Evolutionary conservation across 2,329 filamentous ascomycete species (phyloP).

Genomic region (Ilyonectria mors-panacis): DNA sequence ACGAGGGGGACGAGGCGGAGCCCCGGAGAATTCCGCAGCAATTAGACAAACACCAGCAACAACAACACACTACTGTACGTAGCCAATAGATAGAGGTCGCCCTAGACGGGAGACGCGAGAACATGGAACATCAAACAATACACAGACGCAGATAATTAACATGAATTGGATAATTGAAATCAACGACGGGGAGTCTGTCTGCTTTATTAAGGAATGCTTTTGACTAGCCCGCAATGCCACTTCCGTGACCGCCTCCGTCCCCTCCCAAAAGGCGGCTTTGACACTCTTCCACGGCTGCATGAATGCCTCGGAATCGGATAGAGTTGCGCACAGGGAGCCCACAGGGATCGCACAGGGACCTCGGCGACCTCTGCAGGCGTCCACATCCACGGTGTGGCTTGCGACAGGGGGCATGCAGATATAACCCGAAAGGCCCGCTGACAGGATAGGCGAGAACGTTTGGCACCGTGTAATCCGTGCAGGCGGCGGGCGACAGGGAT

Average conservation of each 20-base stretch:
- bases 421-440: no score
- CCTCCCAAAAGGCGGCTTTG: no score
- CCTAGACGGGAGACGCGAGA: conserved; percentile 1
- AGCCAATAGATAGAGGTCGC: conserved; percentile 20
- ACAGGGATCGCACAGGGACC: not conserved
- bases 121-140: not conserved
- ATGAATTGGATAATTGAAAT: conserved; percentile 10
- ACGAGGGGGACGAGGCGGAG: conserved; percentile 9
- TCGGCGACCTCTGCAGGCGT: not conserved
- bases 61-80: not conserved
- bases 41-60: conserved; percentile 6
- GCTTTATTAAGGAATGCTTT: not conserved
- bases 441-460: no score
- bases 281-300: not conserved
- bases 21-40: not conserved
- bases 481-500: no score
- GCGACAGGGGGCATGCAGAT: no score
- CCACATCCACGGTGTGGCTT: no score
- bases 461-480: no score
- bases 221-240: no score
- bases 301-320: not conserved
- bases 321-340: not conserved
- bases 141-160: conserved; percentile 15
- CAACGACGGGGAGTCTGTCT: not conserved
- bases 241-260: no score